Evolutionary conservation across 345 rosid species (phyloP), one percentile per base, ranked within the genome.

Genomic region (Melaleuca quinquenervia): DNA sequence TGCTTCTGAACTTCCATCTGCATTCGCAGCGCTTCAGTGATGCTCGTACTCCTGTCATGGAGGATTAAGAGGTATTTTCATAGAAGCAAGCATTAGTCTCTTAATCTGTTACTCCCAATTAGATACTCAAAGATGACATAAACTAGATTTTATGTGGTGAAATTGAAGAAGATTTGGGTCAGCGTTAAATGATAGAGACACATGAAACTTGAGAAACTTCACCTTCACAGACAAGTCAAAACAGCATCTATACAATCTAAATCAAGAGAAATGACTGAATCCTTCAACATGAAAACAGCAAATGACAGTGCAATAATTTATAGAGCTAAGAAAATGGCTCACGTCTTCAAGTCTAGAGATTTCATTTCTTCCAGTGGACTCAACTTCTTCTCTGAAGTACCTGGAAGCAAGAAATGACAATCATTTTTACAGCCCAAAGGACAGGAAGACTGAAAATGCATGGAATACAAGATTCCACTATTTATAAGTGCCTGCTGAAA

Each of bases 1-100:
- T 82, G 95, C 92, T 95, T 96, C 89, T 96, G 99, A 88, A 96
- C 98, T 90, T 95, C 94, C 96, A 96, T 92, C 91, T 96, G 99
- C 92, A 96, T 83, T 82, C 95, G 90, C 90, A 96, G 89, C 55
- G 99, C 96, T 93, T 95, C 98, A 29, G 96, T 94, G 86, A 94
- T 90, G 83, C 92, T 93, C 82, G 90, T 89, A 87, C 91, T 91
- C 91, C 95, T 94, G 93, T 82, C 50, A 82, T 83, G 58, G 15
- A 44, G 45, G n/a, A 24, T 20, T 29, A 52, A 52, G 55, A 82
- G 60, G 6, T 3, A 83, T 29, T 51, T 55, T 52, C 18, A 45
- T 82, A 22, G 32, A 52, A 36, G 49, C 84, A 52, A 36, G 49
- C 84, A 29, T 32, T 24, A 36, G 62, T 83, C 27, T 51, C 58